phyloP scores from a whole-genome alignment of 2,329 filamentous ascomycete species.

The Penicillium sp. region DNA sequence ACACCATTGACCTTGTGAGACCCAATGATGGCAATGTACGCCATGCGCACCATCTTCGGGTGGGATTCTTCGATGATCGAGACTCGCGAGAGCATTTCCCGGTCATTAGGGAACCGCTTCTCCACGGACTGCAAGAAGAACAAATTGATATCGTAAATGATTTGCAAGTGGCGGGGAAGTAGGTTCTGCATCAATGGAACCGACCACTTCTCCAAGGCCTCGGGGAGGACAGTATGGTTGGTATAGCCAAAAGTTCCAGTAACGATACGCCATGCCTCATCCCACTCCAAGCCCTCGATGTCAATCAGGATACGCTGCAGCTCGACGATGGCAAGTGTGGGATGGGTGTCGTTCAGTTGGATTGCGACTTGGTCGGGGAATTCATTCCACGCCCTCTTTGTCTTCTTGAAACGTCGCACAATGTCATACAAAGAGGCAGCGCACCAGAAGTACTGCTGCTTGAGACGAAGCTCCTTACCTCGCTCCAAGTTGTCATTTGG shows the following conservation, averaged over 20 bases:
- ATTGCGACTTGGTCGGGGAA: slow-evolving; percentile 96
- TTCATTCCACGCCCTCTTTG: slow-evolving; percentile 85
- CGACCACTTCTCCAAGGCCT: slow-evolving; percentile 98
- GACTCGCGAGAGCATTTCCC: slow-evolving; percentile 83
- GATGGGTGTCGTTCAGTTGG: slow-evolving; percentile 97
- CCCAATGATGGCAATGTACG: slow-evolving; percentile 89
- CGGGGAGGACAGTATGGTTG: slow-evolving; percentile 96
- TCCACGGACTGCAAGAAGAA: slow-evolving; percentile 92
- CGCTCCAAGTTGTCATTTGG: slow-evolving; percentile 97
- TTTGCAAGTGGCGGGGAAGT: slow-evolving; percentile 90
- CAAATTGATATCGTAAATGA: slow-evolving; percentile 98
- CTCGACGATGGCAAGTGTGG: slow-evolving; percentile 94
- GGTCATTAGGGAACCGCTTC: slow-evolving; percentile 85
- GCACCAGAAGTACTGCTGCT: slow-evolving; percentile 99
- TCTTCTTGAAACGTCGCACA: slow-evolving; percentile 97
- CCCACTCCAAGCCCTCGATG: slow-evolving; percentile 89
- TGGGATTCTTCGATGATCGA: slow-evolving; percentile 97
- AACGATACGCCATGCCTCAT: slow-evolving; percentile 86
- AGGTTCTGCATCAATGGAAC: slow-evolving; percentile 91
- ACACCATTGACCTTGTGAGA: slow-evolving; percentile 99
- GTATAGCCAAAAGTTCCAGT: slow-evolving; percentile 88
- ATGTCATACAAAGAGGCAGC: slow-evolving; percentile 96
- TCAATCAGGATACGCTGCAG: slow-evolving; percentile 91
- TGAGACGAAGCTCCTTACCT: slow-evolving; percentile 94
- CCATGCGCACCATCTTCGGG: slow-evolving; percentile 98